Evolutionary conservation across 306 rosid genomes (phyloP).

Genomic region (Hippophae rhamnoides): DNA sequence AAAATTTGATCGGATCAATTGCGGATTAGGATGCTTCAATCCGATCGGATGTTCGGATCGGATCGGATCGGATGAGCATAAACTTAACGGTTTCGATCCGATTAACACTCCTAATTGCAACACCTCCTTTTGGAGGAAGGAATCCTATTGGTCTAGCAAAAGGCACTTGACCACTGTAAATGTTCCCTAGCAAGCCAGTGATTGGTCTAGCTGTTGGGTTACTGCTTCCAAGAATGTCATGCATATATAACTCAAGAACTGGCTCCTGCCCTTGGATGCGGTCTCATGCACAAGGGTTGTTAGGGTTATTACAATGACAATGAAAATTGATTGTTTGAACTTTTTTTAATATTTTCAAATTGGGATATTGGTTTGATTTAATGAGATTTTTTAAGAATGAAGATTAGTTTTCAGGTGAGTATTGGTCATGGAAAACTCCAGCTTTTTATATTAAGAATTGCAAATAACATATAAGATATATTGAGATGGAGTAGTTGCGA

Average conservation of each 20-base stretch:
- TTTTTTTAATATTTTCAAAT: constrained; percentile 12
- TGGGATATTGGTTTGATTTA: not conserved
- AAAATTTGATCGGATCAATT: no score
- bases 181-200: constrained; percentile 70
- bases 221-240: constrained; percentile 75
- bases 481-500: constrained; percentile 46
- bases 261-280: constrained; percentile 45
- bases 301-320: constrained; percentile 11
- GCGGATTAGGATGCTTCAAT: no score
- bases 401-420: no score
- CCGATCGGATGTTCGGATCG: no score
- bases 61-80: no score
- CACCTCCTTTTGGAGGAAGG: constrained; percentile 47
- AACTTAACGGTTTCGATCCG: no score
- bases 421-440: no score
- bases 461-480: not conserved
- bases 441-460: no score
- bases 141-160: constrained; percentile 69
- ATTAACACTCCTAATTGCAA: no score
- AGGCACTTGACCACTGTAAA: constrained; percentile 78
- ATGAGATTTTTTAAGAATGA: not conserved
- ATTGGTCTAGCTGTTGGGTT: constrained; percentile 78
- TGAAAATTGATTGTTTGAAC: constrained; percentile 23
- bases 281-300: constrained; percentile 24
- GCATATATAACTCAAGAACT: constrained; percentile 68